A percentile compares a stretch with the other conserved stretches of the same genome.
Conservation (phyloP, 768 basidiomycete species). For the Jaapia argillacea region DNA sequence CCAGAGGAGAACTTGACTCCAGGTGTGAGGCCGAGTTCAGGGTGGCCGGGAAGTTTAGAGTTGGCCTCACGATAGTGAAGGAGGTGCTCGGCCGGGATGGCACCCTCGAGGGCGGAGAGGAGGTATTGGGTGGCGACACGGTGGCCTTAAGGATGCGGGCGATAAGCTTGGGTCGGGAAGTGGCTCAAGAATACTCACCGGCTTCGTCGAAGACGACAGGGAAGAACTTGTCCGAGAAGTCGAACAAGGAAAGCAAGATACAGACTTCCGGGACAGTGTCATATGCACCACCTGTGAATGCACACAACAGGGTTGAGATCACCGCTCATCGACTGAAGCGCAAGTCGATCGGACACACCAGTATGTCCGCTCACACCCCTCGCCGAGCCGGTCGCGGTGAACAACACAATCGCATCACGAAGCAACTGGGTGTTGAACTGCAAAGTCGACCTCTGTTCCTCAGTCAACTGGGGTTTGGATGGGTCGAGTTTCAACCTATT, state of each 20-base stretch:
- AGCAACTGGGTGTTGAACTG: conserved; percentile 68
- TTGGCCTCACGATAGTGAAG: conserved; percentile 81
- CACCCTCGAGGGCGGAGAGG: conserved; percentile 66
- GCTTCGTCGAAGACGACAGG: conserved; percentile 77
- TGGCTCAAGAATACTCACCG: conserved; percentile 44
- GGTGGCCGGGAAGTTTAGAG: conserved; percentile 82
- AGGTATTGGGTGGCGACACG: conserved; percentile 89
- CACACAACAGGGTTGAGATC: background rate
- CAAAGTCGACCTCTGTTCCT: conserved; percentile 51
- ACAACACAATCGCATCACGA: conserved; percentile 78
- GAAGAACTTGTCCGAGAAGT: conserved; percentile 49
- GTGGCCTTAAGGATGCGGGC: conserved; percentile 51
- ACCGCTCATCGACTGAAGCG: too few species aligned
- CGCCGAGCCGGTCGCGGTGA: conserved; percentile 80
- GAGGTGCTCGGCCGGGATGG: conserved; percentile 64
- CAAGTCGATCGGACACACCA: conserved; percentile 33
- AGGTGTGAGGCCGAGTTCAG: conserved; percentile 84
- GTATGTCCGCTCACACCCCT: conserved; percentile 85
- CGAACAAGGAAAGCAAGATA: conserved; percentile 67
- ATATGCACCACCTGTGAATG: conserved; percentile 28
- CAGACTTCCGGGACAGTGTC: conserved; percentile 79
- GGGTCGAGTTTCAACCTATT: conserved; percentile 66
- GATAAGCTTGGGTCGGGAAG: conserved; percentile 4
- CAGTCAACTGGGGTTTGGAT: conserved; percentile 45
- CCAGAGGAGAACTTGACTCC: conserved; percentile 91